phyloP scores from a whole-genome alignment of 2,329 filamentous ascomycete species.

The Colletotrichum sp. region DNA sequence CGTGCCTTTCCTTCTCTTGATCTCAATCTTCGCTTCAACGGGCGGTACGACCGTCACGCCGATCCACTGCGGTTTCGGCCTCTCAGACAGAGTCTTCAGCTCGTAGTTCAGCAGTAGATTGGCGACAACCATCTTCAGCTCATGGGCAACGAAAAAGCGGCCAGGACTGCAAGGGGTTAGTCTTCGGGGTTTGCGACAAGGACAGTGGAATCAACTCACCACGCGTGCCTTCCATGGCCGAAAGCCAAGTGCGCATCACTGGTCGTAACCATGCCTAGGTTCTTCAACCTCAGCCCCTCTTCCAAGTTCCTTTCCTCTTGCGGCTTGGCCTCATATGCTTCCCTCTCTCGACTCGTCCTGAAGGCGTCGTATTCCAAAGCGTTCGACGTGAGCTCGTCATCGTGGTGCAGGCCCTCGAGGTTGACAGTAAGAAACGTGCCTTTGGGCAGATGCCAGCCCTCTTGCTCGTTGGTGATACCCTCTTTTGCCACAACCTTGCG shows the following conservation, averaged over 20 bases:
- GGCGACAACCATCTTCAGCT: slow-evolving; percentile 59
- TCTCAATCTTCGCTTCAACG: slow-evolving; percentile 33
- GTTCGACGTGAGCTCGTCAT: slow-evolving; percentile 46
- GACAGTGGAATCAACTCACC: slow-evolving; percentile 26
- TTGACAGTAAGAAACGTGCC: slow-evolving; percentile 49
- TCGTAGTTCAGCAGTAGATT: slow-evolving; percentile 60
- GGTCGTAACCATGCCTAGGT: slow-evolving; percentile 59
- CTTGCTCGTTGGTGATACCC: slow-evolving; percentile 40
- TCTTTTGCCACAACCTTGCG: slow-evolving; percentile 47
- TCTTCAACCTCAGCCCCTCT: slow-evolving; percentile 38
- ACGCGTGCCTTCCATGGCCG: slow-evolving; percentile 62
- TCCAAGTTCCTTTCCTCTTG: slow-evolving; percentile 31
- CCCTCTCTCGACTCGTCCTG: slow-evolving; percentile 48
- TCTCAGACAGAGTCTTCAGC: slow-evolving; percentile 42
- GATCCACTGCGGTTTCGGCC: slow-evolving; percentile 47
- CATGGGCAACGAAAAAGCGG: slow-evolving; percentile 60
- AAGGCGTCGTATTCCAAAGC: slow-evolving; percentile 53
- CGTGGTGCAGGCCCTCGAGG: slow-evolving; percentile 50
- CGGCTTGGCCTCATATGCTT: slow-evolving; percentile 37
- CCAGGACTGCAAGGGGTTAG: slow-evolving; percentile 43
- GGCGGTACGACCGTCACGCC: slow-evolving; percentile 48
- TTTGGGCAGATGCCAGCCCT: slow-evolving; percentile 50
- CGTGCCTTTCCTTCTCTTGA: slow-evolving; percentile 27
- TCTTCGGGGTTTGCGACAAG: too few relatives aligned
- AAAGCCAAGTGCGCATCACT: slow-evolving; percentile 57